phyloP scores from a whole-genome alignment of 306 rosid species.

The Spatholobus suberectus region DNA sequence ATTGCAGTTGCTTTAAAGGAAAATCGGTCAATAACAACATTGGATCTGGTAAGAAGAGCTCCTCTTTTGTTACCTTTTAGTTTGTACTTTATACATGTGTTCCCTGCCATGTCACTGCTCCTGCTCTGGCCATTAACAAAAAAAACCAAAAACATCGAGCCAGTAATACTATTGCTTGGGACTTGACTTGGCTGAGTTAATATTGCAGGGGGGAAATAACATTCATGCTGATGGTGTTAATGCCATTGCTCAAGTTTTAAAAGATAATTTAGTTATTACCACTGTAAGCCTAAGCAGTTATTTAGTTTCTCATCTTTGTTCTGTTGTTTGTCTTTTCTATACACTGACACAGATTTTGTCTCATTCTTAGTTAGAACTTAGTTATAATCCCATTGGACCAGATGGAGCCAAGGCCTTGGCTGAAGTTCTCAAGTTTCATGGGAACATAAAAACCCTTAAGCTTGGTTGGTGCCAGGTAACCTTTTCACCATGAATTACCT shows the following conservation, averaged over 20 bases:
- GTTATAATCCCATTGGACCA: slow-evolving; percentile 96
- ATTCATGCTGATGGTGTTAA: slow-evolving; percentile 74
- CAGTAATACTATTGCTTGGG: slow-evolving; percentile 2
- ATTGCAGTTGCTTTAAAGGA: slow-evolving; percentile 91
- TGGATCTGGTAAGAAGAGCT: slow-evolving; percentile 75
- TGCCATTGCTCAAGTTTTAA: slow-evolving; percentile 76
- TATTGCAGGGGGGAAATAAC: slow-evolving; percentile 91
- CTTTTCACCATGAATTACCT: slow-evolving; percentile 29
- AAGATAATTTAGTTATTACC: slow-evolving; percentile 81
- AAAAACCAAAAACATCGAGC: background rate
- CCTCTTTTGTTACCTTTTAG: slow-evolving; percentile 3
- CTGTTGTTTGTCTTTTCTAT: slow-evolving; percentile 18
- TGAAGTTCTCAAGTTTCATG: slow-evolving; percentile 91
- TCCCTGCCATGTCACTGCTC: background rate
- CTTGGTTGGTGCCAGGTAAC: slow-evolving; percentile 99
- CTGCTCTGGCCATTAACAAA: background rate
- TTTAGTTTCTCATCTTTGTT: slow-evolving; percentile 23
- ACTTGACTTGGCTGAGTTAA: slow-evolving; percentile 40
- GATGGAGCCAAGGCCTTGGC: slow-evolving; percentile 94
- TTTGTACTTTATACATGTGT: background rate
- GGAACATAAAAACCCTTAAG: slow-evolving; percentile 82
- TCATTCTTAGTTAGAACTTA: slow-evolving; percentile 79
- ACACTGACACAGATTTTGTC: slow-evolving; percentile 23
- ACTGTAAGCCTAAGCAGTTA: slow-evolving; percentile 60
- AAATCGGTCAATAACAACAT: slow-evolving; percentile 75